Percentiles rank a stretch among this genome's conserved stretches.
Conservation (phyloP, 2,329 filamentous ascomycete species). For the Alternaria angustiovoidea region DNA sequence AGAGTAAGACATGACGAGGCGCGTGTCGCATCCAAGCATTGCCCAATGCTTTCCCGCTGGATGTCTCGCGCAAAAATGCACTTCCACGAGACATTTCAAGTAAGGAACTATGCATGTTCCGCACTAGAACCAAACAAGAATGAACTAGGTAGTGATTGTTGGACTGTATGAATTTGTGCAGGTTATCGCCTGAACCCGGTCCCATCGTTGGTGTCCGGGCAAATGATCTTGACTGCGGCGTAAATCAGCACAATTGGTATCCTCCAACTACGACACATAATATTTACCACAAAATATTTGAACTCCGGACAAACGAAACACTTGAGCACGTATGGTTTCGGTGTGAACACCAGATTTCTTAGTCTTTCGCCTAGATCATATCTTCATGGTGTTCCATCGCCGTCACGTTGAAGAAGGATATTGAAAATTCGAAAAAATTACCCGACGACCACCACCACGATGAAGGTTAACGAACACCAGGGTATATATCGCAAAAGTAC, state of each 20-base stretch:
- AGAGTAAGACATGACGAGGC: not conserved
- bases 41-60: not conserved
- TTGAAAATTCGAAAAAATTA: constrained; percentile 1
- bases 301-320: not conserved
- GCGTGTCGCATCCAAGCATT: not conserved
- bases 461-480: constrained; percentile 55
- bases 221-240: not conserved
- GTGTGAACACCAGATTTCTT: not conserved
- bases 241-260: not conserved
- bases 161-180: not conserved
- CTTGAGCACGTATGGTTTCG: not conserved
- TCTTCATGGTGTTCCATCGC: not conserved
- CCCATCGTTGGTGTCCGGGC: not conserved
- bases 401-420: not conserved
- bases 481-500: constrained; percentile 30
- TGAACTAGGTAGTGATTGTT: not conserved
- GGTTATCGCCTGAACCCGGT: not conserved
- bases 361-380: not conserved
- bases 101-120: not conserved
- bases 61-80: not conserved
- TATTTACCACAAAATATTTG: not conserved
- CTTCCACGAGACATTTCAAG: too few species aligned
- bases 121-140: not conserved
- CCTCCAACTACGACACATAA: not conserved
- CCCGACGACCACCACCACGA: constrained; percentile 20